Base-by-base conservation (phyloP, 148 eudicot genomes). In the Rhododendron henanense region DNA sequence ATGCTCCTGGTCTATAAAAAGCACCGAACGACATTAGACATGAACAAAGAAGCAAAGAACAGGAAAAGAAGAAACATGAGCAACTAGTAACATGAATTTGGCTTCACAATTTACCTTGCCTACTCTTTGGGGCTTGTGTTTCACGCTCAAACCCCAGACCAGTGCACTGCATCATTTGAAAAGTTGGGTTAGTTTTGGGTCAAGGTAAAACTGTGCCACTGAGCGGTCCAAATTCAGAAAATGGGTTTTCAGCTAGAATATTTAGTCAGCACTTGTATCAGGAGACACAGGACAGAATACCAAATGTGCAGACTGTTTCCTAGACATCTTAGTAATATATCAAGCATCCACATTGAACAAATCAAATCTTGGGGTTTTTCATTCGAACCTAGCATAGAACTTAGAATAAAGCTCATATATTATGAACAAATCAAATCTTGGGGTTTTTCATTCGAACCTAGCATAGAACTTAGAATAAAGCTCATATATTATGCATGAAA, bases 51-150 rank as follows among this genome's bases (percentile, higher is more conserved):
- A 65, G 73, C 73, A 65, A 57, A 65, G 31, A 25, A 65, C 73
- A n/a, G 44, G 6, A 41, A 10, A 6, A 33, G 23, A 39, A 59
- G 10, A 65, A 57, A 37, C 10, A 23, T 35, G 7, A 41, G 21
- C 25, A 28, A 86, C 81, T 14, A 8, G 11, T 35, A 45, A 67
- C 33, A 35, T 23, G 10, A n/a, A 25, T 65, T 65, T n/a, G 33
- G 73, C 25, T 65, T 25, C 73, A 65, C 6, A 31, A 82, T 78
- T 80, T 88, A 96, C 99, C 99, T 89, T 97, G 89, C 98, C 99
- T n/a, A 97, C 99, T 92, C 95, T 95, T 86, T 95, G 99, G 8
- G 99, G 99, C 90, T 94, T 96, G 91, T 96, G 99, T 85, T 95
- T 96, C 67, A 87, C 98, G 74, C 99, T 96, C 1, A 96, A 96